Evolutionary conservation across 257 asterid genomes (phyloP).

Genomic region (Nicotiana attenuata): DNA sequence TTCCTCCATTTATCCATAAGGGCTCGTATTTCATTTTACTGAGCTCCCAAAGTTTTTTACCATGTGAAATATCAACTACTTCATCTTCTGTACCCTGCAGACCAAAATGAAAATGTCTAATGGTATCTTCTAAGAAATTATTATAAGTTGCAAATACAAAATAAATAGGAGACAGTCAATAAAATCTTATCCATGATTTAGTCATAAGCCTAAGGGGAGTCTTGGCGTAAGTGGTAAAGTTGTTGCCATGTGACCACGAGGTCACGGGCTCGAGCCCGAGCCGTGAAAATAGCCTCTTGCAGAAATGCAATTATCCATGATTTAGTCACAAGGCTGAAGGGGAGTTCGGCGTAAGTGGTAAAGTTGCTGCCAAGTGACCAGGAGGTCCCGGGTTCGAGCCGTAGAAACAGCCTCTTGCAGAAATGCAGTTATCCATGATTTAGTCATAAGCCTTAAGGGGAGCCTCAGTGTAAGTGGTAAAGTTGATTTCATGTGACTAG

Average conservation of each 20-base stretch:
- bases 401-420: no score
- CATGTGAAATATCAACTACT: slow-evolving; percentile 15
- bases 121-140: neutral
- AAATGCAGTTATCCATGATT: no score
- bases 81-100: slow-evolving; percentile 17
- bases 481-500: no score
- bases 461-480: no score
- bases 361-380: no score
- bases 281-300: no score
- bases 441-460: no score
- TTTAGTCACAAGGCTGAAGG: neutral
- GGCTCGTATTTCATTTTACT: slow-evolving; percentile 14
- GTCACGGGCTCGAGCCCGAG: no score
- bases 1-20: slow-evolving; percentile 15
- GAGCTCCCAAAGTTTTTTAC: slow-evolving; percentile 12
- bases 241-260: no score
- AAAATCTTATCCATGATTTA: neutral
- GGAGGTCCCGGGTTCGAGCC: rapidly evolving
- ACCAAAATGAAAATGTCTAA: neutral
- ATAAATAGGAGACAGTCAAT: neutral
- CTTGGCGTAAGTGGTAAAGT: no score
- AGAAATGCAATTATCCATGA: neutral
- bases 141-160: neutral
- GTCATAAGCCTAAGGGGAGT: neutral
- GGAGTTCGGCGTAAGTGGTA: no score